These are phyloP conservation scores for Tricholoma hemisulphureum DNA, from an alignment of 768 basidiomycete genomes.

Conservation along the genomic window DNA sequence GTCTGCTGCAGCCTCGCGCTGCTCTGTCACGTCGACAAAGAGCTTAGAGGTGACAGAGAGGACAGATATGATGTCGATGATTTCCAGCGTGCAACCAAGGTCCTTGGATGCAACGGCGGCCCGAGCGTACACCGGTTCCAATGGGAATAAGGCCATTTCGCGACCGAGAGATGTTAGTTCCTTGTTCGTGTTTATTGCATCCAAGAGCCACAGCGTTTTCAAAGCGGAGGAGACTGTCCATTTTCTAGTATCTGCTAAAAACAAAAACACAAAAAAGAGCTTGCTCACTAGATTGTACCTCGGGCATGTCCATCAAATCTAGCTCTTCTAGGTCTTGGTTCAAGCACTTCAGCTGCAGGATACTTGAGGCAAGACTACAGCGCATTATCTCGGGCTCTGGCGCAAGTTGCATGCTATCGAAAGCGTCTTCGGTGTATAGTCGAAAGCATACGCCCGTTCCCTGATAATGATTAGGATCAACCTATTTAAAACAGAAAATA, in stretches of 20 bases:
- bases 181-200: slow-evolving; percentile 69
- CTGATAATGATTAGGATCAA: slow-evolving; percentile 33
- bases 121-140: slow-evolving; percentile 83
- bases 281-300: slow-evolving; percentile 67
- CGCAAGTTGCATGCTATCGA: slow-evolving; percentile 59
- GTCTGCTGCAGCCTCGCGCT: slow-evolving; percentile 69
- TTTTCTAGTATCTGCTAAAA: background rate
- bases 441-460: slow-evolving; percentile 86
- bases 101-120: slow-evolving; percentile 76
- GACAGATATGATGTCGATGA: slow-evolving; percentile 83
- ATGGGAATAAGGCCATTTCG: slow-evolving; percentile 86
- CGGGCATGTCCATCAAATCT: slow-evolving; percentile 88
- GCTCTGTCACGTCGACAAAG: slow-evolving; percentile 73
- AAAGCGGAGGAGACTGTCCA: slow-evolving; percentile 59
- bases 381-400: slow-evolving; percentile 90
- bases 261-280: background rate
- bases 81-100: slow-evolving; percentile 70
- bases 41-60: slow-evolving; percentile 79
- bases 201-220: slow-evolving; percentile 73
- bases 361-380: slow-evolving; percentile 77
- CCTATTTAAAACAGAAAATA: background rate
- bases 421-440: slow-evolving; percentile 84
- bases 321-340: slow-evolving; percentile 77
- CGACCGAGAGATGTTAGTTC: slow-evolving; percentile 71
- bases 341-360: slow-evolving; percentile 84